Evolutionary conservation across 1,139 yeast genomes (phyloP).

Genomic region (Meyerozyma smithsonii): DNA sequence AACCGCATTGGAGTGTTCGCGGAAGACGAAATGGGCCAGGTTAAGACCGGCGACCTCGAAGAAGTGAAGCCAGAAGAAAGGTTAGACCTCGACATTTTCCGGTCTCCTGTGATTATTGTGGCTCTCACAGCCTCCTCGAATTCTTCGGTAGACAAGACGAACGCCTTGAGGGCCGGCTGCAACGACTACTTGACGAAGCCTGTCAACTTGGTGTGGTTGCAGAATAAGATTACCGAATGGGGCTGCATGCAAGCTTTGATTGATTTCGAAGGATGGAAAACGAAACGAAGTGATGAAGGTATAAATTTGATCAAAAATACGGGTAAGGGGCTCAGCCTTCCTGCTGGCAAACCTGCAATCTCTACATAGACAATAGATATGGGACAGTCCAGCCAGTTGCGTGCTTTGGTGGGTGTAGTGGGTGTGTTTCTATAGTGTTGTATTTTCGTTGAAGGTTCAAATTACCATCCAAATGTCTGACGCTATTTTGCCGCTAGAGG

Average conservation of each 20-base stretch:
- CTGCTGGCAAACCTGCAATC: not conserved
- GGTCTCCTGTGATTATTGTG: slow-evolving; percentile 92
- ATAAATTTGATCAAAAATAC: not conserved
- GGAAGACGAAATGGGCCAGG: slow-evolving; percentile 30
- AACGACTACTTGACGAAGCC: slow-evolving; percentile 97
- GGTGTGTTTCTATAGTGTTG: too few relatives aligned
- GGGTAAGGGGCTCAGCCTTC: not conserved
- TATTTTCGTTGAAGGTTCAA: too few relatives aligned
- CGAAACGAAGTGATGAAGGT: slow-evolving; percentile 15
- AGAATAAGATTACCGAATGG: slow-evolving; percentile 94
- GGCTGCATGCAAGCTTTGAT: slow-evolving; percentile 96
- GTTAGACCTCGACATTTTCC: slow-evolving; percentile 57
- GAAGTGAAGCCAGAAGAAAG: slow-evolving; percentile 36
- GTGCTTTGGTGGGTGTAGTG: not conserved
- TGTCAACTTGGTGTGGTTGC: slow-evolving; percentile 89
- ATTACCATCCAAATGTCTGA: slow-evolving; percentile 3
- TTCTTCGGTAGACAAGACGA: slow-evolving; percentile 79
- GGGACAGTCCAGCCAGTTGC: not conserved
- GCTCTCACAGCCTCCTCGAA: slow-evolving; percentile 89
- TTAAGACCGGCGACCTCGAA: slow-evolving; percentile 19
- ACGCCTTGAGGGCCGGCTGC: slow-evolving; percentile 95
- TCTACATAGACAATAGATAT: not conserved
- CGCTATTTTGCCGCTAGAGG: slow-evolving; percentile 66
- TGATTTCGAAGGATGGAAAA: slow-evolving; percentile 92
- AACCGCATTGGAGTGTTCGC: slow-evolving; percentile 83